Evolutionary conservation across 2,329 filamentous ascomycete genomes (phyloP), one percentile per base, ranked within the genome.

Genomic region (Ophiostoma ulmi): DNA sequence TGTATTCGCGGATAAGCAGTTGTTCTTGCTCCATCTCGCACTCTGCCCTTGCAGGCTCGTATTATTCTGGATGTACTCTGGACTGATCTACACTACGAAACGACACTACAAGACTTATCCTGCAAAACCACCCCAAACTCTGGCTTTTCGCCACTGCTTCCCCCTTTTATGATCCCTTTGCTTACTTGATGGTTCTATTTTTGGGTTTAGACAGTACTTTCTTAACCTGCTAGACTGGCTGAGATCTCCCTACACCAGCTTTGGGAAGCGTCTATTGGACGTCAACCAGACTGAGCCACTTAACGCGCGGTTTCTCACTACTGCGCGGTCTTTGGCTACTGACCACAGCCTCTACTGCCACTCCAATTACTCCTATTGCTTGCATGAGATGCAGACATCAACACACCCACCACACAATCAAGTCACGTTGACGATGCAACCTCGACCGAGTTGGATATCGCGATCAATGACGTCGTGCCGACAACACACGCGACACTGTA

Each of bases 221-320:
- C 22, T 48, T 48, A 20, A 20, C n/a, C 17, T 48, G 41, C 44
- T 48, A 48, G 44, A 44, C 31, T 31, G 41, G 8, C 44, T 48
- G 41, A 13, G n/a, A 22, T 58, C 52, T 58, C 6, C 26, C 52
- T 58, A 14, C 11, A 7, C 20, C 44, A 20, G 44, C 17, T 48
- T 48, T 17, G 44, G 44, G 44, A 20, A 17, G 17, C 41, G 44
- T 39, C 44, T 48, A 48, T 48, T 48, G 44, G 44, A 48, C n/a
- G 6, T 48, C 52, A 26, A n/a, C 10, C 52, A 8, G 8, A 14
- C 52, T 58, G n/a, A 58, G 52, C 52, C 52, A 58, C 52, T 26
- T 26, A 26, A 58, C 52, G 52, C 52, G 52, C 52, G 52, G 52
- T 58, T 58, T 58, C 52, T 22, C n/a, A 58, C n/a, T 26, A 58